These are phyloP conservation scores for Amorphotheca resinae DNA, from an alignment of 495 filamentous ascomycete genomes.

Conservation along the genomic window DNA sequence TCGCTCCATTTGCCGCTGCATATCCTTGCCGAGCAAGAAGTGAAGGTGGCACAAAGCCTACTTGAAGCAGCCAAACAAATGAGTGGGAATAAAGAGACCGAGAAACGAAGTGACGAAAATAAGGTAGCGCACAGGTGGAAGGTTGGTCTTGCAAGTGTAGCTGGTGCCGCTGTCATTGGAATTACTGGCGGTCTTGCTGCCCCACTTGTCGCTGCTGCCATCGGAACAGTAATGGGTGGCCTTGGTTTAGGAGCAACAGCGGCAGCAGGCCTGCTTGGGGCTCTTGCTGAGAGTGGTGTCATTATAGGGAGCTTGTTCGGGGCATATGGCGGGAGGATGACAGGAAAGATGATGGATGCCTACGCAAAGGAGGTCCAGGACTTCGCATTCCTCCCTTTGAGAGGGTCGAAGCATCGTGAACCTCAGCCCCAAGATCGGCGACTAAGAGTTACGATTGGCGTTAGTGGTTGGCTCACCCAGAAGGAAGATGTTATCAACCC, in stretches of 20 bases:
- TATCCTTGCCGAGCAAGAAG: constrained; percentile 58
- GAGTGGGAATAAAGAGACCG: constrained; percentile 50
- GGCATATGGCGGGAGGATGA: constrained; percentile 76
- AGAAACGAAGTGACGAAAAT: constrained; percentile 56
- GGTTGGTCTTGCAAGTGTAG: constrained; percentile 60
- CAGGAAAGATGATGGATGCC: constrained; percentile 72
- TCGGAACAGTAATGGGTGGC: constrained; percentile 73
- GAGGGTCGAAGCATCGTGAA: constrained; percentile 29
- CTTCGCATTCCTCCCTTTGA: constrained; percentile 74
- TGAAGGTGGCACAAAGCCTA: constrained; percentile 59
- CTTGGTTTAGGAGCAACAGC: constrained; percentile 56
- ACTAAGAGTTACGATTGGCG: constrained; percentile 68
- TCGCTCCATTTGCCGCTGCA: constrained; percentile 53
- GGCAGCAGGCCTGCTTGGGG: constrained; percentile 67
- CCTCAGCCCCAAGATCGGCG: constrained; percentile 37
- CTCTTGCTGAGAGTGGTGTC: constrained; percentile 62
- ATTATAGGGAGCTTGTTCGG: constrained; percentile 79
- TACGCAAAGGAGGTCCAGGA: constrained; percentile 81
- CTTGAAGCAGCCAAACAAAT: constrained; percentile 62
- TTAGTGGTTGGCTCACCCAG: constrained; percentile 70
- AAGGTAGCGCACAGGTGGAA: constrained; percentile 62
- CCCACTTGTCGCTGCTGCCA: constrained; percentile 66
- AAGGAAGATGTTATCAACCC: constrained; percentile 56
- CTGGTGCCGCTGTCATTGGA: constrained; percentile 57
- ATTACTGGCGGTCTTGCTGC: constrained; percentile 68